These are phyloP conservation scores for Aspergillus sp. DNA, from an alignment of 2,329 filamentous ascomycete species.

Conservation along the genomic window DNA sequence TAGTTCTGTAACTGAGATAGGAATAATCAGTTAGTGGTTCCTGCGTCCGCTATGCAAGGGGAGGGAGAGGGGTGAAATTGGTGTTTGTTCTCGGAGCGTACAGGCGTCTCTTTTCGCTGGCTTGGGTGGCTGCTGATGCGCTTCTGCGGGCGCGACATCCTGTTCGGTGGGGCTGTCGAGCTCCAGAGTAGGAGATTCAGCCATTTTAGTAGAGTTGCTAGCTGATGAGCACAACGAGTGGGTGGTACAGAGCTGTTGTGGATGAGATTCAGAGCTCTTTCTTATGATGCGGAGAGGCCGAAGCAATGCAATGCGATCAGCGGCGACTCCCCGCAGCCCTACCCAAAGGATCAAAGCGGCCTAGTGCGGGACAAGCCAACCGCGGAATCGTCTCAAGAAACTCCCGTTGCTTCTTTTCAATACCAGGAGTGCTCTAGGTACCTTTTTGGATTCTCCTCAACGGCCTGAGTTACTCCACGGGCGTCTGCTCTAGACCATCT, in stretches of 20 bases:
- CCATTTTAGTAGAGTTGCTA: background rate
- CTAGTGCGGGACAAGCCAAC: constrained; percentile 35
- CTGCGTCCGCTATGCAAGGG: background rate
- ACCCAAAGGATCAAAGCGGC: constrained; percentile 19
- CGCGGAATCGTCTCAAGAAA: background rate
- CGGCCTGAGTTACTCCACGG: constrained; percentile 24
- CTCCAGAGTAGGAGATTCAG: background rate
- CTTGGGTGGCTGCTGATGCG: constrained; percentile 13
- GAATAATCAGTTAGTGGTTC: background rate
- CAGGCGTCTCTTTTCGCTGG: constrained; percentile 41
- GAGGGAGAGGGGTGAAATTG: background rate
- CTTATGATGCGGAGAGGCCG: constrained; percentile 10
- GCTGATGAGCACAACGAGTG: background rate
- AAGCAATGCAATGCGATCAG: constrained; percentile 1
- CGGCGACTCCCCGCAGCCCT: constrained; percentile 15
- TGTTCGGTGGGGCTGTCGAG: constrained; percentile 14
- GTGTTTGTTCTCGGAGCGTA: constrained; percentile 20
- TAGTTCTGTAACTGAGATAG: constrained; percentile 53
- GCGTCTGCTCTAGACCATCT: constrained; percentile 16
- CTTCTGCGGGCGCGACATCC: constrained; percentile 2
- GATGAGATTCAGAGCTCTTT: background rate
- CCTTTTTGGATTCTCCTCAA: background rate
- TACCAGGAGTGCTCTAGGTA: background rate
- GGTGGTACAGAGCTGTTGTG: background rate
- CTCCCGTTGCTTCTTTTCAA: background rate